Base-by-base conservation (phyloP, 2,329 filamentous ascomycete species). In the Neocatenulostroma microsporum region DNA sequence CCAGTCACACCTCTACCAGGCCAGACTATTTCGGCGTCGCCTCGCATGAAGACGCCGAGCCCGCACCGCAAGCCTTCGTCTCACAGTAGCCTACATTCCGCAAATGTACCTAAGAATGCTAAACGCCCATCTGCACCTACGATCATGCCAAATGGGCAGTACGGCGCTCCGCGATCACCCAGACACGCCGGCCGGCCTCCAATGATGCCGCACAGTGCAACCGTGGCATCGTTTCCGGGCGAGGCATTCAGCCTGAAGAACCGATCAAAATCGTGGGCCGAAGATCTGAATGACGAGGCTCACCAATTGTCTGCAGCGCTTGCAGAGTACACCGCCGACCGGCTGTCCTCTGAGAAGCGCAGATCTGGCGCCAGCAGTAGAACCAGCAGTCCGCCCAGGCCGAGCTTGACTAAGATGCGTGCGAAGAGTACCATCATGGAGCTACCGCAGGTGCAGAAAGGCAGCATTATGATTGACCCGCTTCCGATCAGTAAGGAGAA, bases 401-500 rank as follows among this genome's bases (percentile, higher is more conserved):
- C 47, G 1, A 45, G 39, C 14, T 36, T 51, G 23, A 39, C 35
- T 3, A 52, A 51, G 32, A 37, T 42, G 11, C 45, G 48, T 14
- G 39, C 55, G 18, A 49, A 46, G 37, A 50, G 47, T 5, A 50
- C 55, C 6, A 45, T 60, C 5, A 56, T 72, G 34, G 68, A 73
- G 39, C 59, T 79, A 23, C 50, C 51, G 4, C 80, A 81, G 1
- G 64, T 85, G 7, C 78, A 80, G 37, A 77, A 78, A 49, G 80
- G 77, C 27, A 83, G 87, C 50, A 80, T 86, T 47, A 84, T 89
- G 74, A 85, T 89, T 43, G 84, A 91, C 51, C 84, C 84, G 3
- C 66, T 91, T 23, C 84, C 84, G 12, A 78, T 88, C 19, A 89
- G 84, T 30, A 87, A 84, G 58, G 84, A 91, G 62, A 91, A 91